Evolutionary conservation across 192 early-diverging fungal species (phyloP).

Genomic region (Coemansia sp.): DNA sequence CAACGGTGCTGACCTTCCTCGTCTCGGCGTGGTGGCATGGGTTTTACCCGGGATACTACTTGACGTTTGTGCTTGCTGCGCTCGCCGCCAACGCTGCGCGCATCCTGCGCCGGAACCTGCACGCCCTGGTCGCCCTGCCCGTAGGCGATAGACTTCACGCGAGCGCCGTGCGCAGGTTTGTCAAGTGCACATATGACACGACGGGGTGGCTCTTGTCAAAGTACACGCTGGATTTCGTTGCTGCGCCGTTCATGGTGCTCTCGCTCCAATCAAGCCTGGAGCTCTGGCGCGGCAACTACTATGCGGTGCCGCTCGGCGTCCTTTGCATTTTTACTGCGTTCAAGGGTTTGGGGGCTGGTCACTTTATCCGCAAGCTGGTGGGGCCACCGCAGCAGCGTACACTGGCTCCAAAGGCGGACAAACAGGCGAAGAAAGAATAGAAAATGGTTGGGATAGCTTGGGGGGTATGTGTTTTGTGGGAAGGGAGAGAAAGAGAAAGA

Average conservation of each 20-base stretch:
- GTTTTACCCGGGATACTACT: conserved; percentile 84
- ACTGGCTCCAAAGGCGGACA: neutral
- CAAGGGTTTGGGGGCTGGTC: conserved; percentile 19
- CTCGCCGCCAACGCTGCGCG: conserved; percentile 59
- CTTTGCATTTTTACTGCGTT: conserved; percentile 43
- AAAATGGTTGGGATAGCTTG: neutral
- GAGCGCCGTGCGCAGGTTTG: neutral
- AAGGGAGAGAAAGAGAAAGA: neutral
- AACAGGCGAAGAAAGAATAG: neutral
- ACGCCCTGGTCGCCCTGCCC: conserved; percentile 9
- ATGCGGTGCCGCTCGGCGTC: conserved; percentile 59
- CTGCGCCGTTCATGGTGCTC: conserved; percentile 70
- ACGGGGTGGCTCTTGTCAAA: conserved; percentile 68
- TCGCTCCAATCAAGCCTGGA: conserved; percentile 53
- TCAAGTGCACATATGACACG: conserved; percentile 66
- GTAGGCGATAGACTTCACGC: neutral
- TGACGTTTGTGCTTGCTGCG: conserved; percentile 64
- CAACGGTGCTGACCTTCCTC: conserved; percentile 75
- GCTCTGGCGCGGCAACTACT: conserved; percentile 65
- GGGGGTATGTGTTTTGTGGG: neutral
- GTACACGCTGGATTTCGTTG: conserved; percentile 64
- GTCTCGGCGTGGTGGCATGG: conserved; percentile 96
- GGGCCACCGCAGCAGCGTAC: neutral
- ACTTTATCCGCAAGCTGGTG: conserved; percentile 4
- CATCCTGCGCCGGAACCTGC: conserved; percentile 59